A percentile compares a stretch with the other conserved stretches of the same genome.
Evolutionary conservation across 2,329 filamentous ascomycete species (phyloP).

Genomic region (Purpureocillium takamizusanense): DNA sequence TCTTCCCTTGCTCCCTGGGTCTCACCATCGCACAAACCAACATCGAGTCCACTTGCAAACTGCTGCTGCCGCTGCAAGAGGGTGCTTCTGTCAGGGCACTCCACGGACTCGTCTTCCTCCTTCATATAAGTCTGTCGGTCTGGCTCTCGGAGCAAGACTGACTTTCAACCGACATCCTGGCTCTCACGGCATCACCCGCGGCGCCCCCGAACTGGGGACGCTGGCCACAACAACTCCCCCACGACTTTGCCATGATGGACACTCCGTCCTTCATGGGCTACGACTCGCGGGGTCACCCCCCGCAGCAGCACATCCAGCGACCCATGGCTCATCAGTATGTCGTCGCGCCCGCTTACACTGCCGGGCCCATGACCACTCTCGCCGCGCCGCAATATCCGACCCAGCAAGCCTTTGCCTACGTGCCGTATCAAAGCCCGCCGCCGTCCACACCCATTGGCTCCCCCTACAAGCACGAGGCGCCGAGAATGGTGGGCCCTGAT

Average conservation of each 20-base stretch:
- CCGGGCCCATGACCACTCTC: conserved; percentile 32
- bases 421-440: conserved; percentile 28
- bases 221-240: conserved; percentile 40
- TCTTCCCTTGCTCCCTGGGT: conserved; percentile 6
- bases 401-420: conserved; percentile 34
- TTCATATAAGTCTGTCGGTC: conserved; percentile 8
- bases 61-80: not conserved
- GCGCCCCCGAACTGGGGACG: conserved; percentile 42
- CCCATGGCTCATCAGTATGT: conserved; percentile 39
- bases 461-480: conserved; percentile 21
- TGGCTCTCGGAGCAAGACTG: conserved; percentile 16
- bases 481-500: conserved; percentile 11
- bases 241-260: conserved; percentile 41
- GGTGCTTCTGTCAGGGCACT: conserved; percentile 1
- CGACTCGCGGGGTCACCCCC: conserved; percentile 29
- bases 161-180: conserved; percentile 26
- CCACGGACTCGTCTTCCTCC: not conserved
- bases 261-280: conserved; percentile 37
- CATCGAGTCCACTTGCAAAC: not conserved
- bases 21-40: conserved; percentile 6
- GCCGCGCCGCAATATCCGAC: conserved; percentile 32
- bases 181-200: conserved; percentile 36
- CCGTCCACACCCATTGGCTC: conserved; percentile 22
- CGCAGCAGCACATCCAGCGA: conserved; percentile 30
- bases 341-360: conserved; percentile 33